A percentile compares a stretch with the other conserved stretches of the same genome.
These are phyloP conservation scores for Phytophthora cactorum DNA, from an alignment of 352 stramenopile genomes.

Conservation along the genomic window DNA sequence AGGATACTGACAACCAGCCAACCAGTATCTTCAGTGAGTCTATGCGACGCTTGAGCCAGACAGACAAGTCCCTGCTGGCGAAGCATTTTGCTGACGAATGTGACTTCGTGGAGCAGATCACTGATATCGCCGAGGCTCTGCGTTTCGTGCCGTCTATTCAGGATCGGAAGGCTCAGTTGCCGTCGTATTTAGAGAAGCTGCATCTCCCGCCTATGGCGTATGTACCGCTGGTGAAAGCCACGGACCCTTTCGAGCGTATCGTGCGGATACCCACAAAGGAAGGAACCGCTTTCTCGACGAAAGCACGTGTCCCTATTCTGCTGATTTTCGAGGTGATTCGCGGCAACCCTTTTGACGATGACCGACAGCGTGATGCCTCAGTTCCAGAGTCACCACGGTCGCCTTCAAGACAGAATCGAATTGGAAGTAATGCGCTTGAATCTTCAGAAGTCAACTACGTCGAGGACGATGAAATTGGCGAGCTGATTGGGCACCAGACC, in stretches of 20 bases:
- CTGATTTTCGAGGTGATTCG: slow-evolving; percentile 90
- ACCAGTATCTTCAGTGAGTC: slow-evolving; percentile 78
- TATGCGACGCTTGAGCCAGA: slow-evolving; percentile 76
- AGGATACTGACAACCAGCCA: slow-evolving; percentile 72
- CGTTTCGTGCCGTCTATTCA: slow-evolving; percentile 84
- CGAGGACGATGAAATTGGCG: slow-evolving; percentile 81
- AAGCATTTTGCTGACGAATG: slow-evolving; percentile 89
- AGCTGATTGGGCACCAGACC: slow-evolving; percentile 73
- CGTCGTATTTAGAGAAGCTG: slow-evolving; percentile 84
- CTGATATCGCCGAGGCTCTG: slow-evolving; percentile 82
- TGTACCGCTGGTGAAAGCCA: slow-evolving; percentile 87
- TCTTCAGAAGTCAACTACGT: slow-evolving; percentile 69
- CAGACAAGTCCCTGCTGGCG: slow-evolving; percentile 81
- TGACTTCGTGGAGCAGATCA: slow-evolving; percentile 91
- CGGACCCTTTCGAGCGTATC: slow-evolving; percentile 89
- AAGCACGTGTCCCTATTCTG: slow-evolving; percentile 87
- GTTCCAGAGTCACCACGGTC: slow-evolving; percentile 60
- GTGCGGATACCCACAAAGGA: slow-evolving; percentile 86
- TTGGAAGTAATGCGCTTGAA: slow-evolving; percentile 47
- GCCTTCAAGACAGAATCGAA: slow-evolving; percentile 41
- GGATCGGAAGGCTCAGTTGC: slow-evolving; percentile 81
- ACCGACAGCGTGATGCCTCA: slow-evolving; percentile 45
- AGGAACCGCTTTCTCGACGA: slow-evolving; percentile 89
- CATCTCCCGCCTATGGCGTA: slow-evolving; percentile 88
- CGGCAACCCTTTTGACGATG: slow-evolving; percentile 65